phyloP scores from a whole-genome alignment of 371 early-diverging fungal genomes.

The Circinella minor region DNA sequence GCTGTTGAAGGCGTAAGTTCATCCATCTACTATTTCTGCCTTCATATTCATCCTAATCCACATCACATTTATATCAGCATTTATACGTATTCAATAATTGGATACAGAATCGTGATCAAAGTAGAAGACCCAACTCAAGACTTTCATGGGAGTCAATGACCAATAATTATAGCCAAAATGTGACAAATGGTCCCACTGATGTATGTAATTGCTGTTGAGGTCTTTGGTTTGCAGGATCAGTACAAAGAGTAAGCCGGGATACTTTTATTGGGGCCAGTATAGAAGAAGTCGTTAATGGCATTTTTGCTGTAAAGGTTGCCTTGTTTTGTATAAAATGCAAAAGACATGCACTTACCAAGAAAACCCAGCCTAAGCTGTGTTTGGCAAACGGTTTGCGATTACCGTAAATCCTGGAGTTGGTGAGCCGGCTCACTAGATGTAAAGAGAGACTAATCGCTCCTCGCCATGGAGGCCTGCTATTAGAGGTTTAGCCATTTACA shows the following conservation, averaged over 20 bases:
- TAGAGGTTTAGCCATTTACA: too few relatives aligned
- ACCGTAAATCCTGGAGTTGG: background rate
- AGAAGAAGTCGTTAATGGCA: background rate
- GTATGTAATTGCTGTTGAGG: background rate
- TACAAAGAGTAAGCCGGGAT: background rate
- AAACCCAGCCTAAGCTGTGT: background rate
- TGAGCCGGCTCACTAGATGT: background rate
- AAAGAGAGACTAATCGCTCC: constrained; percentile 15
- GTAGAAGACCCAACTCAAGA: background rate
- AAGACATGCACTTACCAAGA: background rate
- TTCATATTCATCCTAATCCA: too few relatives aligned
- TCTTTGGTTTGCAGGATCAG: background rate
- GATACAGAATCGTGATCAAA: too few relatives aligned
- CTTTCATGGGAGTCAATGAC: too few relatives aligned
- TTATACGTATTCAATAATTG: too few relatives aligned
- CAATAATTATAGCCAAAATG: too few relatives aligned
- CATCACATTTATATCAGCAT: too few relatives aligned
- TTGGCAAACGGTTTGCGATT: constrained; percentile 1
- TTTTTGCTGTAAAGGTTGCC: background rate
- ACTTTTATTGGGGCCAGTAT: background rate
- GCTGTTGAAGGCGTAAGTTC: too few relatives aligned
- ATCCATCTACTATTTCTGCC: too few relatives aligned
- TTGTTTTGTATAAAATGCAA: background rate
- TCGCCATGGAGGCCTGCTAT: too few relatives aligned
- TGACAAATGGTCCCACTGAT: background rate